Evolutionary conservation across 805 yeast species (phyloP), one percentile per base, ranked within the genome.

Genomic region (Huiozyma naganishii): DNA sequence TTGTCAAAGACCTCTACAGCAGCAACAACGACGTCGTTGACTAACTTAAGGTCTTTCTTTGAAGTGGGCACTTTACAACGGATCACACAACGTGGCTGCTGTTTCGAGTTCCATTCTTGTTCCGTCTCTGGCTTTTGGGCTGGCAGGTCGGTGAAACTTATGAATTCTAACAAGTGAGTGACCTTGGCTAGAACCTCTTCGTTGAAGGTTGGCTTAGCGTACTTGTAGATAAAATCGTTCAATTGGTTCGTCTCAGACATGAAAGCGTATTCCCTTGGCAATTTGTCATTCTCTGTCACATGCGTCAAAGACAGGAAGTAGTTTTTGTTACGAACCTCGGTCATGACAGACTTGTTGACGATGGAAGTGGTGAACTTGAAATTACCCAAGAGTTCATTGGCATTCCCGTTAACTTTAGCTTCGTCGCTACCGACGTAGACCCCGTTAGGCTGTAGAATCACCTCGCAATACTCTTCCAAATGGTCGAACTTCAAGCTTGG

Each of bases 201-300:
- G 29, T 67, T 64, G 42, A 80, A 59, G 1, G 27, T 7, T 6
- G 35, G 32, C 29, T 41, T 40, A n/a, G 29, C 28, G 50, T 45
- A 40, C 41, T 36, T 8, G 23, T 37, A 33, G 42, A 84, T 66
- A 45, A 76, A 67, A 5, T 78, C 86, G 51, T 81, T 87, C 67
- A 85, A 71, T 61, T 90, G 97, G 48, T 79, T 72, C 45, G 77
- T 77, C 70, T 92, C 99, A 53, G 83, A 71, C 97, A 92, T 89
- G 67, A 77, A 86, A 28, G 86, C 95, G 58, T 73, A 84, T 50
- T 83, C 77, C 38, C 66, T 54, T 32, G 96, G 95, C 53, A 90
- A 69, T 51, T 74, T 72, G 28, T 72, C 61, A 27, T 83, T 77
- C 59, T 87, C 95, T 36, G 81, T 54, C 36, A 95, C 85, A 53